Evolutionary conservation across 139 green algal genomes (phyloP).

Genomic region (Tetradesmus obliquus): DNA sequence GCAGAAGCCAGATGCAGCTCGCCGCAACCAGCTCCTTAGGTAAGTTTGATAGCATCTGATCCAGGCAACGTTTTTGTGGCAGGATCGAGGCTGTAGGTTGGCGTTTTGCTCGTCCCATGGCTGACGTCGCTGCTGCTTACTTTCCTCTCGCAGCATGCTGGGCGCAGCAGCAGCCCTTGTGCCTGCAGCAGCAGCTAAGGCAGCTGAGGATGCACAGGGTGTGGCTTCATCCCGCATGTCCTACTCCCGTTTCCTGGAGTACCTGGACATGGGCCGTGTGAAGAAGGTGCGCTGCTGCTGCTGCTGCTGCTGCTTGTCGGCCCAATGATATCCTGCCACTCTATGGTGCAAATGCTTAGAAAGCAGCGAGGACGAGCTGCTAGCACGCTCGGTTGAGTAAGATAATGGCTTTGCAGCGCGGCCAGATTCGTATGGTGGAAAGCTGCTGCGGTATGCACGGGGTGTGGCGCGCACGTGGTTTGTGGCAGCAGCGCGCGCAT

Average conservation of each 20-base stretch:
- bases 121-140: background rate
- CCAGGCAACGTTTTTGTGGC: background rate
- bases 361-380: background rate
- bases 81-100: background rate
- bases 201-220: conserved; percentile 62
- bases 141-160: conserved; percentile 19
- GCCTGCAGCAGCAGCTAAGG: conserved; percentile 41
- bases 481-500: background rate
- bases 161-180: conserved; percentile 40
- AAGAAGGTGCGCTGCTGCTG: conserved; percentile 90
- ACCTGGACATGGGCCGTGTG: conserved; percentile 99
- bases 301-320: background rate
- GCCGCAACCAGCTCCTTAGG: conserved; percentile 6
- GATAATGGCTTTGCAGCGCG: background rate
- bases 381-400: background rate
- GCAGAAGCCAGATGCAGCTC: conserved; percentile 31
- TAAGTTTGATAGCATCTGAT: background rate
- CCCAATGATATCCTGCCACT: background rate
- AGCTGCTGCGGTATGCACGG: background rate
- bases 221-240: conserved; percentile 99
- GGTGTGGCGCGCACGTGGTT: background rate
- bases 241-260: conserved; percentile 99
- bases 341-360: background rate
- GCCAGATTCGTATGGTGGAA: background rate
- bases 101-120: background rate